These are phyloP conservation scores for Neocatenulostroma microsporum DNA, from an alignment of 2,329 filamentous ascomycete genomes.

Conservation along the genomic window DNA sequence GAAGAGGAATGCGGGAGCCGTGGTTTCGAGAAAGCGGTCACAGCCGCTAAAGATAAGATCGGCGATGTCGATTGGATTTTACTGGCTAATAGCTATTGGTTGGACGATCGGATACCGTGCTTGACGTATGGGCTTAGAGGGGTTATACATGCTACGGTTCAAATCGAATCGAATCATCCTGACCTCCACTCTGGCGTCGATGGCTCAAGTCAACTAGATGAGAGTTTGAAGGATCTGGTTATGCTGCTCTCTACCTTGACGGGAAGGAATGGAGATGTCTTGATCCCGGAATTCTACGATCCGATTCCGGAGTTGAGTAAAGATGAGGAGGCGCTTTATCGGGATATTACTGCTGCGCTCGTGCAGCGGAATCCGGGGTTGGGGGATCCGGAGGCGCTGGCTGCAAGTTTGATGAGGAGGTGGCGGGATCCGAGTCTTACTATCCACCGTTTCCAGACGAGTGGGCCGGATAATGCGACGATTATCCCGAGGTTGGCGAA, in stretches of 20 bases:
- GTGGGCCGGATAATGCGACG: conserved; percentile 75
- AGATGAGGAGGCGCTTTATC: conserved; percentile 71
- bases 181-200: conserved; percentile 97
- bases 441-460: conserved; percentile 86
- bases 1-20: conserved; percentile 93
- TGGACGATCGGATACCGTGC: conserved; percentile 91
- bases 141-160: conserved; percentile 85
- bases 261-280: conserved; percentile 68
- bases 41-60: conserved; percentile 71
- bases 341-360: conserved; percentile 72
- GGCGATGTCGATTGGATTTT: conserved; percentile 90
- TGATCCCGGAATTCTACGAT: conserved; percentile 84
- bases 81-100: conserved; percentile 96
- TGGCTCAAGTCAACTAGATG: conserved; percentile 80
- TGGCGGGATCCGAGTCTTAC: conserved; percentile 95
- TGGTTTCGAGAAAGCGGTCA: conserved; percentile 78
- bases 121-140: conserved; percentile 90
- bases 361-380: conserved; percentile 62
- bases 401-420: conserved; percentile 77
- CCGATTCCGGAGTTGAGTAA: conserved; percentile 66
- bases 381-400: conserved; percentile 60
- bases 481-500: conserved; percentile 86
- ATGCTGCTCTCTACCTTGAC: conserved; percentile 75
- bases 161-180: conserved; percentile 75
- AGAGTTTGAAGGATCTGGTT: conserved; percentile 86